Percentiles rank a stretch among this genome's conserved stretches.
Evolutionary conservation across 2,329 filamentous ascomycete genomes (phyloP).

Genomic region (Sphaerulina musiva): DNA sequence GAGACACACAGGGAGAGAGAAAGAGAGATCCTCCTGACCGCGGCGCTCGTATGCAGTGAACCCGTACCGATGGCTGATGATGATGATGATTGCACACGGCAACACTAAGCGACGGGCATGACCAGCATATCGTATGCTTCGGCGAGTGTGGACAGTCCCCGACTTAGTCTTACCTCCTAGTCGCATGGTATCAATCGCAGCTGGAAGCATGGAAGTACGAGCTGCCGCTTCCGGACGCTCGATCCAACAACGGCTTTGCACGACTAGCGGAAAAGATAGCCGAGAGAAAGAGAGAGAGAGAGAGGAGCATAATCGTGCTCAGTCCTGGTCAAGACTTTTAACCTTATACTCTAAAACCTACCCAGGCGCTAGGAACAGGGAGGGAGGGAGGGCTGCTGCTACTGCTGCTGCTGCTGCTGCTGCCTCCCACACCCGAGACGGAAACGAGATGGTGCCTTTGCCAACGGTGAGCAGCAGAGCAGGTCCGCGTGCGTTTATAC

Average conservation of each 20-base stretch:
- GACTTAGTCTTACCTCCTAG: background rate
- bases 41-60: background rate
- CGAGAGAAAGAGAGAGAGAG: background rate
- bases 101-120: slow-evolving; percentile 3
- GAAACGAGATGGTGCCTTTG: background rate
- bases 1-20: too few species aligned
- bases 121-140: background rate
- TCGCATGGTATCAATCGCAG: background rate
- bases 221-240: slow-evolving; percentile 1
- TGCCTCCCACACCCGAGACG: background rate
- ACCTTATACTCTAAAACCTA: slow-evolving; percentile 8
- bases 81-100: background rate
- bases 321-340: slow-evolving; percentile 4
- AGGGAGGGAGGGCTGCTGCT: too few species aligned
- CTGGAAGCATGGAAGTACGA: background rate
- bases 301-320: background rate
- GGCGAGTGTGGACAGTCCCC: background rate
- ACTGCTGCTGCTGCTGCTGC: too few species aligned
- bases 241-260: background rate
- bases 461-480: too few species aligned
- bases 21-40: slow-evolving; percentile 4
- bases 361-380: background rate
- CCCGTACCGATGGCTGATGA: background rate
- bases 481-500: background rate
- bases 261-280: background rate